Evolutionary conservation across 2,329 filamentous ascomycete genomes (phyloP), one percentile per base, ranked within the genome.

Genomic region (Cercospora sp.): DNA sequence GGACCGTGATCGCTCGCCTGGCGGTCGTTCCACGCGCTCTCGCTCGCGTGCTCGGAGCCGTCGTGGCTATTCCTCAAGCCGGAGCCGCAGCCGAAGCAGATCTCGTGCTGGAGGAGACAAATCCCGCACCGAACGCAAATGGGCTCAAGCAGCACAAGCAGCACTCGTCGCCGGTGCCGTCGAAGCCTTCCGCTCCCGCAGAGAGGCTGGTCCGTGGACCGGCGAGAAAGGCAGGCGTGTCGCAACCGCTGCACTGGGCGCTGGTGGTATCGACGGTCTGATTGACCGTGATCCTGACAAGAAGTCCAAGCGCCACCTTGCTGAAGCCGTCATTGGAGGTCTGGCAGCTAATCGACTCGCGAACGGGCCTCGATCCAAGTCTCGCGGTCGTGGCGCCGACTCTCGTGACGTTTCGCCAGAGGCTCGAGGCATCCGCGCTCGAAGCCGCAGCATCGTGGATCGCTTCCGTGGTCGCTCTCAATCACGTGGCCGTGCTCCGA

Each of bases 191-290:
- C 90, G 92, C 69, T 90, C 93, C 66, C 90, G 94, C 78, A 96
- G 94, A 75, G 91, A 95, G 70, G 91, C 93, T 2, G 94, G 94
- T 64, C 87, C 90, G 53, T 97, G 94, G 93, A 91, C 90, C 71
- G 94, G 94, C 42, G 91, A 92, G 70, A 97, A 97, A 81, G 92
- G 93, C 72, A 95, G 93, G 83, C 92, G 94, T 63, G 88, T 98
- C 68, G 86, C 96, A 60, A 97, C 94, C 23, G 94, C 93, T 59
- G 94, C 94, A 39, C 80, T 89, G 30, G 91, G 92, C 80, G 93
- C 94, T 68, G 94, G 92, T 72, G 91, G 93, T 67, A 91, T 97
- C 69, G 93, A 97, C 79, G 90, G 89, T 26, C 86, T 93, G 51
- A 83, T 90, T 66, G 87, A 89, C 72, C 83, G 83, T 62, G 86